Conservation (phyloP, 2,329 filamentous ascomycete species). For the Neofusicoccum umdonicola region DNA sequence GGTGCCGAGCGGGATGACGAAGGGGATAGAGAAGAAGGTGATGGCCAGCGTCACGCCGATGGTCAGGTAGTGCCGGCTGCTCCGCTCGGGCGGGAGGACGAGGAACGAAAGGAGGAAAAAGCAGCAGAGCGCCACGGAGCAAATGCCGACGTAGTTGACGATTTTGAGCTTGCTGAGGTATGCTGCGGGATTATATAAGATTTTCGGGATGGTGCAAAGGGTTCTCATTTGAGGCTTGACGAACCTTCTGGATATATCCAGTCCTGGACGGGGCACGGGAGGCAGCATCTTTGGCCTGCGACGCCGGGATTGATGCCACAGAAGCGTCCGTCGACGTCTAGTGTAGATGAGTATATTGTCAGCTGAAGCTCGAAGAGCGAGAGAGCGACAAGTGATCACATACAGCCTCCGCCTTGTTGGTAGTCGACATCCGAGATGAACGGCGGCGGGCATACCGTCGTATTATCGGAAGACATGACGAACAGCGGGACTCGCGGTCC, state of each 20-base stretch:
- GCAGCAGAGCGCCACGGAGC: conserved; percentile 65
- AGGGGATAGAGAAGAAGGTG: conserved; percentile 62
- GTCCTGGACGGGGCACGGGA: conserved; percentile 78
- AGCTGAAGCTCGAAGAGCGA: not conserved
- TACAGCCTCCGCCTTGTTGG: conserved; percentile 25
- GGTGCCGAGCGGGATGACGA: conserved; percentile 70
- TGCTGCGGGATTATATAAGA: not conserved
- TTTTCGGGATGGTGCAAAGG: not conserved
- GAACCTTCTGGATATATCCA: conserved; percentile 63
- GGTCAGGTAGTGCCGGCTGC: conserved; percentile 83
- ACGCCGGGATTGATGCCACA: conserved; percentile 47
- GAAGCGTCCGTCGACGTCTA: conserved; percentile 52
- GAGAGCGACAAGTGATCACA: conserved; percentile 4
- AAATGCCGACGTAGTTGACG: conserved; percentile 76
- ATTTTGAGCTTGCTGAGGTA: conserved; percentile 38
- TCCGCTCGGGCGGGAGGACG: conserved; percentile 76
- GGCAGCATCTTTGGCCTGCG: conserved; percentile 63
- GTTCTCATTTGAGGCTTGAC: conserved; percentile 13
- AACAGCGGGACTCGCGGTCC: too few relatives aligned
- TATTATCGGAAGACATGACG: not conserved
- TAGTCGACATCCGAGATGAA: conserved; percentile 26
- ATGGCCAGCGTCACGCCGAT: conserved; percentile 72
- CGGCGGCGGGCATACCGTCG: conserved; percentile 23
- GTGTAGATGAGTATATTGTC: not conserved
- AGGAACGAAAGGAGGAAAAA: conserved; percentile 76